Conservation (phyloP, 371 early-diverging fungal genomes). For the Vairimorpha ceranae region DNA sequence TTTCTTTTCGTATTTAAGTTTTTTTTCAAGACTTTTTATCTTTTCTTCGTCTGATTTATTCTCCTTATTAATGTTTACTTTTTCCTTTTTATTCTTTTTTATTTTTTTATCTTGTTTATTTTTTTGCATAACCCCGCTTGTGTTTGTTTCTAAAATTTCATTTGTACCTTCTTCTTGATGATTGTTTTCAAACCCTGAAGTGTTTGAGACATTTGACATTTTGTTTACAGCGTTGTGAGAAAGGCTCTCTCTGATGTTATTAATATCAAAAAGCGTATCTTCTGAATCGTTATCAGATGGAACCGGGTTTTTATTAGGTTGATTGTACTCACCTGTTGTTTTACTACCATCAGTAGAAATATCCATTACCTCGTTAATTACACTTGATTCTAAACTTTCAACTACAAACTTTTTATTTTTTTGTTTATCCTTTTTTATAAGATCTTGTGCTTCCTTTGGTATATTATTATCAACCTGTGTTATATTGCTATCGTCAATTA, state of each 20-base stretch:
- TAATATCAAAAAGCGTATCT: conserved; percentile 45
- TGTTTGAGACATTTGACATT: neutral
- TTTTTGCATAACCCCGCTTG: neutral
- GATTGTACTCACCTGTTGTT: neutral
- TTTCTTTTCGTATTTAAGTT: neutral
- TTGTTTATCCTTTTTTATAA: neutral
- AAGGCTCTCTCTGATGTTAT: conserved; percentile 36
- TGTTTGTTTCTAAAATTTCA: neutral
- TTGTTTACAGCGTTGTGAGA: conserved; percentile 2
- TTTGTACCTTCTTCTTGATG: conserved; percentile 9
- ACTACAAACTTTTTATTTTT: neutral
- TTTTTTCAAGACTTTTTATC: neutral
- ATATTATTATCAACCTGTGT: neutral
- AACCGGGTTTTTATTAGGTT: neutral
- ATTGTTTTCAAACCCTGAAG: neutral
- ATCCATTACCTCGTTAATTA: neutral
- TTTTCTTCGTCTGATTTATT: neutral
- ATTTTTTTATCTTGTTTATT: neutral
- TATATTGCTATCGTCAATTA: conserved; percentile 31
- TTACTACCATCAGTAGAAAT: neutral
- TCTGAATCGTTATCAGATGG: neutral
- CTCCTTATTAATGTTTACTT: neutral
- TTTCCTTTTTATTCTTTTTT: neutral
- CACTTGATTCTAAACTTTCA: neutral
- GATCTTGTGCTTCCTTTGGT: neutral